A percentile compares a stretch with the other conserved stretches of the same genome.
These are phyloP conservation scores for Mucor irregularis DNA, from an alignment of 371 early-diverging fungal species.

Conservation along the genomic window DNA sequence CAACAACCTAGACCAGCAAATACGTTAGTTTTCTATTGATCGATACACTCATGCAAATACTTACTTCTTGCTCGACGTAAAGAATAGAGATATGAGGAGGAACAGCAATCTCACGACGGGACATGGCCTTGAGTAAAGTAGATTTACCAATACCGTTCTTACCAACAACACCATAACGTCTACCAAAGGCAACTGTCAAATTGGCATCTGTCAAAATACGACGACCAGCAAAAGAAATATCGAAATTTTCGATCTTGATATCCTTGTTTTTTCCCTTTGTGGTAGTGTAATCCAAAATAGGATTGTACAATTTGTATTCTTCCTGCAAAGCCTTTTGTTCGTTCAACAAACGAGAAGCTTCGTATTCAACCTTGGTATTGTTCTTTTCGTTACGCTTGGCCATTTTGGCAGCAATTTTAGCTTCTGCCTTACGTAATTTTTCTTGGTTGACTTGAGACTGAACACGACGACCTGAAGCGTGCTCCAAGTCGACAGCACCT, in stretches of 20 bases:
- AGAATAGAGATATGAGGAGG: conserved; percentile 89
- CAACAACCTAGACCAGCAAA: conserved; percentile 65
- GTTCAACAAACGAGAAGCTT: conserved; percentile 79
- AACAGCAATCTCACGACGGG: conserved; percentile 85
- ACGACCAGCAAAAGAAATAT: conserved; percentile 93
- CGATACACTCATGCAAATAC: neutral
- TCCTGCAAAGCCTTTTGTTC: conserved; percentile 70
- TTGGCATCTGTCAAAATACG: conserved; percentile 88
- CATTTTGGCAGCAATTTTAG: conserved; percentile 87
- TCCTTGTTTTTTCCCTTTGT: conserved; percentile 91
- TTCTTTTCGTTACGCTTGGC: conserved; percentile 78
- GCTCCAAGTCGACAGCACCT: conserved; percentile 65
- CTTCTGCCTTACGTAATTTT: conserved; percentile 93
- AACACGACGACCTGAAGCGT: conserved; percentile 65
- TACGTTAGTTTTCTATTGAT: neutral
- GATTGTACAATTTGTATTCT: conserved; percentile 73
- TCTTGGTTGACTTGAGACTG: conserved; percentile 88
- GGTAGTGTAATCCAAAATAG: conserved; percentile 82
- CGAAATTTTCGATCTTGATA: conserved; percentile 94
- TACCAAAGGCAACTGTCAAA: conserved; percentile 84
- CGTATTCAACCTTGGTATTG: conserved; percentile 61
- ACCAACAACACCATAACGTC: conserved; percentile 96
- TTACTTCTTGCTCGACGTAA: conserved; percentile 97
- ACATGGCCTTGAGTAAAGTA: conserved; percentile 92
- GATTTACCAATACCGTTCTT: conserved; percentile 99